These are phyloP conservation scores for Trichosporon sp. DNA, from an alignment of 1,284 basidiomycete species.

Conservation along the genomic window DNA sequence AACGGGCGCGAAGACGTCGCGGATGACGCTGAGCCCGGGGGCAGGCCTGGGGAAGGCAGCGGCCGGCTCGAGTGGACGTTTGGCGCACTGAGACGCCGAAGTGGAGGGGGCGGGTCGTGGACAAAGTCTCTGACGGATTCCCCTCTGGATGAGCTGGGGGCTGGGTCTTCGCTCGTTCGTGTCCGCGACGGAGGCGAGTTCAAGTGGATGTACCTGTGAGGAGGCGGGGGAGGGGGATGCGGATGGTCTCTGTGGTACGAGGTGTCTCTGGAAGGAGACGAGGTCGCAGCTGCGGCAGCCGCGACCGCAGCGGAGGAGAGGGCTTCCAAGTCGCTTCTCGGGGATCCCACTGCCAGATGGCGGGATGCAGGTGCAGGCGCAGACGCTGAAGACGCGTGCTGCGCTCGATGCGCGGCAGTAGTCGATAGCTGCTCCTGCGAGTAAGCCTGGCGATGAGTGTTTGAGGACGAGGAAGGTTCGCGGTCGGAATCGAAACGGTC, in stretches of 20 bases:
- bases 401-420: conserved; percentile 5
- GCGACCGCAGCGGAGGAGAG: background rate
- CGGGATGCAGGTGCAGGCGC: background rate
- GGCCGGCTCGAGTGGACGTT: conserved; percentile 1
- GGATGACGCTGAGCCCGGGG: background rate
- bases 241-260: background rate
- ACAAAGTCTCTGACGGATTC: conserved; percentile 10
- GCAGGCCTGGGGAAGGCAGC: background rate
- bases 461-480: background rate
- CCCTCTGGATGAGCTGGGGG: background rate
- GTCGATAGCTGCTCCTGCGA: conserved; percentile 2
- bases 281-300: background rate
- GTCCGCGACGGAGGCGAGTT: background rate
- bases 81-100: conserved; percentile 15
- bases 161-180: background rate
- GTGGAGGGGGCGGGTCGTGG: conserved; percentile 16
- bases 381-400: conserved; percentile 3
- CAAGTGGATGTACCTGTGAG: background rate
- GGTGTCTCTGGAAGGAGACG: background rate
- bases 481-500: background rate
- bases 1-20: conserved; percentile 6
- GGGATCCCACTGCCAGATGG: background rate
- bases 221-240: background rate
- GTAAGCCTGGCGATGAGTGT: background rate
- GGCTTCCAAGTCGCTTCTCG: conserved; percentile 1